Conservation (phyloP, 108 stramenopile genomes). For the Nannochloropsis gaditana region DNA sequence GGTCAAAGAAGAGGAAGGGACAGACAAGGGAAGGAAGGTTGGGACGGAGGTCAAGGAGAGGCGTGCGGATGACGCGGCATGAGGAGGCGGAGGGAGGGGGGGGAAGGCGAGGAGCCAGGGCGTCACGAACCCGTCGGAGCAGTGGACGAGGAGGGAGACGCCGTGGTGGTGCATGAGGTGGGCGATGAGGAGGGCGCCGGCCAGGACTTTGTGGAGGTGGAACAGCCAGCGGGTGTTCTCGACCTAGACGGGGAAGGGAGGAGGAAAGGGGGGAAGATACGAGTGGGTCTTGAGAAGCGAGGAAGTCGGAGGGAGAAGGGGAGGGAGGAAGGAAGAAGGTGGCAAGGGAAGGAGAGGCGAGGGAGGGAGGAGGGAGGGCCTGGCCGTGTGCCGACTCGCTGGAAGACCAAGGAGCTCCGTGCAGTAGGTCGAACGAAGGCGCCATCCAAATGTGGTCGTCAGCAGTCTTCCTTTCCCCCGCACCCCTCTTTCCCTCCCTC, state of each 20-base stretch:
- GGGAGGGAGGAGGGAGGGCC: background rate
- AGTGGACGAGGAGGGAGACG: slow-evolving; percentile 87
- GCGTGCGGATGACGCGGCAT: background rate
- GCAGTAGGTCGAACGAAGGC: no score
- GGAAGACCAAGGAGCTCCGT: background rate
- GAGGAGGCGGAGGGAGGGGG: background rate
- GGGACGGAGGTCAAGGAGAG: background rate
- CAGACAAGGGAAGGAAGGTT: background rate
- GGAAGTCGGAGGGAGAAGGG: background rate
- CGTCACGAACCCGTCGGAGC: slow-evolving; percentile 69
- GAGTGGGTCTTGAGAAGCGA: background rate
- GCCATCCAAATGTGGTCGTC: no score
- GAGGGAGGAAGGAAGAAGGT: background rate
- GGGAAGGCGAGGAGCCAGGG: background rate
- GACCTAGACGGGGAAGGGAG: slow-evolving; percentile 21
- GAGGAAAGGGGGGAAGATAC: background rate
- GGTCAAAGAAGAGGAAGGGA: no score
- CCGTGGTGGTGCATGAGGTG: slow-evolving; percentile 74
- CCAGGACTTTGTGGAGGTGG: slow-evolving; percentile 73
- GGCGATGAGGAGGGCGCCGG: slow-evolving; percentile 76
- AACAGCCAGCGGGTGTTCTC: slow-evolving; percentile 72
- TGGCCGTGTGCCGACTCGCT: background rate
- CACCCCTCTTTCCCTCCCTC: no score
- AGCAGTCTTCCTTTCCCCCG: no score
- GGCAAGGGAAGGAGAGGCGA: background rate